Evolutionary conservation across 2,329 filamentous ascomycete species (phyloP).

Genomic region (Thelonectria rubi): DNA sequence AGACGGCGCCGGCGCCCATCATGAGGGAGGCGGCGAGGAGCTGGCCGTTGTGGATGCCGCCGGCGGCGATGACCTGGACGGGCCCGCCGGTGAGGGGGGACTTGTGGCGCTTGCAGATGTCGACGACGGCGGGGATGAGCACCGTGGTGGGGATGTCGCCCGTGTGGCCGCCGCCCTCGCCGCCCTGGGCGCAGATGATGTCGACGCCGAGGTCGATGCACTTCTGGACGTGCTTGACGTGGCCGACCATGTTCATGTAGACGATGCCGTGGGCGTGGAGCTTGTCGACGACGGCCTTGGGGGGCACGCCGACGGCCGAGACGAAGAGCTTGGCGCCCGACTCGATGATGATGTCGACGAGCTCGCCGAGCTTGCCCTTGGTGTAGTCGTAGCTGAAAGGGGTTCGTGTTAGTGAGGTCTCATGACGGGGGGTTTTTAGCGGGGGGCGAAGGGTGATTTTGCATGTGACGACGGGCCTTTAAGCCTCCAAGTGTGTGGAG

Average conservation of each 20-base stretch:
- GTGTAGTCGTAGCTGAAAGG: slow-evolving; percentile 96
- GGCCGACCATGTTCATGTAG: slow-evolving; percentile 99
- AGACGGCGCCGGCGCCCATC: slow-evolving; percentile 91
- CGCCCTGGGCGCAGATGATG: slow-evolving; percentile 98
- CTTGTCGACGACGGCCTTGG: slow-evolving; percentile 86
- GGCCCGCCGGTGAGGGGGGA: slow-evolving; percentile 86
- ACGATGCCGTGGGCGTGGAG: slow-evolving; percentile 88
- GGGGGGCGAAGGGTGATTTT: slow-evolving; percentile 14
- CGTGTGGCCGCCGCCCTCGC: slow-evolving; percentile 96
- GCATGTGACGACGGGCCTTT: slow-evolving; percentile 34
- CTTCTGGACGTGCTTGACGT: slow-evolving; percentile 99
- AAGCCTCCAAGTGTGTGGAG: slow-evolving; percentile 8
- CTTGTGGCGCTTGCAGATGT: slow-evolving; percentile 81
- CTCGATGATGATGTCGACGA: slow-evolving; percentile 92
- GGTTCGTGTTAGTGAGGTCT: slow-evolving; percentile 26
- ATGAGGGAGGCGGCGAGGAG: slow-evolving; percentile 89
- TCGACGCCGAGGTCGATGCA: slow-evolving; percentile 91
- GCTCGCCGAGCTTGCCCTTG: slow-evolving; percentile 94
- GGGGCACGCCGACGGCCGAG: slow-evolving; percentile 93
- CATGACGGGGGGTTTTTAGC: slow-evolving; percentile 15
- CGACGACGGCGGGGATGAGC: slow-evolving; percentile 90
- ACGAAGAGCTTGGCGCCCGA: slow-evolving; percentile 93
- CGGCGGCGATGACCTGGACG: slow-evolving; percentile 92
- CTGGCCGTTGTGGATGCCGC: slow-evolving; percentile 93
- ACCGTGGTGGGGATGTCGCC: slow-evolving; percentile 92